Conservation (phyloP, 176 grass and related monocot species). For the Eleusine indica region DNA sequence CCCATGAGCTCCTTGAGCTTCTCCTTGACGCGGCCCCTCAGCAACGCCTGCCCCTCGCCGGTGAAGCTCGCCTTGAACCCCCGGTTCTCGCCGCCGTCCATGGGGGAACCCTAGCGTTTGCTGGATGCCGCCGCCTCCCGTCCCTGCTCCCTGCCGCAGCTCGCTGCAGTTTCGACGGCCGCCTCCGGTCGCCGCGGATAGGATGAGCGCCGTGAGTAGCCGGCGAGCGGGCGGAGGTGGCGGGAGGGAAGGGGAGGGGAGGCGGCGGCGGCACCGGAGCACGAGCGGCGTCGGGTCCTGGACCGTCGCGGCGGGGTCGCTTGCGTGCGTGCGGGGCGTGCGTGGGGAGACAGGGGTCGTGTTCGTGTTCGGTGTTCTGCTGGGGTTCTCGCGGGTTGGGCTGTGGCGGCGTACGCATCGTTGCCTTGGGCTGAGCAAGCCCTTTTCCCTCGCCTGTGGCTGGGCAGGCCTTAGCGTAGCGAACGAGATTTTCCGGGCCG, state of each 20-base stretch:
- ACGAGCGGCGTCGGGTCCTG: conserved; percentile 37
- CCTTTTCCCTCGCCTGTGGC: no score
- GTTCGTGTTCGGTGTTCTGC: background rate
- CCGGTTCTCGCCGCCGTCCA: conserved; percentile 50
- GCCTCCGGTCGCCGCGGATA: background rate
- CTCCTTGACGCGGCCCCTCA: conserved; percentile 62
- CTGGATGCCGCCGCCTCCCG: conserved; percentile 21
- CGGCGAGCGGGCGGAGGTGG: background rate
- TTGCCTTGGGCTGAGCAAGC: background rate
- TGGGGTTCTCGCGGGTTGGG: background rate
- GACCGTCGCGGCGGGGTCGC: conserved; percentile 4
- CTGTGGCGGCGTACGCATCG: background rate
- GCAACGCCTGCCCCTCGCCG: conserved; percentile 57
- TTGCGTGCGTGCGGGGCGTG: conserved; percentile 25
- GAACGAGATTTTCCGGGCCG: background rate
- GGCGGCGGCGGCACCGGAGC: conserved; percentile 5
- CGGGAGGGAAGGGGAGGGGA: background rate
- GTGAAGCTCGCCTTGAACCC: conserved; percentile 72
- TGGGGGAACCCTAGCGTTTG: conserved; percentile 51
- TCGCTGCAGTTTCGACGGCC: background rate
- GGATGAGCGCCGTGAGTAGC: background rate
- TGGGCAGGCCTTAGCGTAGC: background rate
- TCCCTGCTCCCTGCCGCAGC: background rate
- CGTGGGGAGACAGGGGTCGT: background rate
- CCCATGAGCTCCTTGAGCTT: conserved; percentile 92